Evolutionary conservation across 805 yeast genomes (phyloP).

Genomic region (Metschnikowia bowlesiae): DNA sequence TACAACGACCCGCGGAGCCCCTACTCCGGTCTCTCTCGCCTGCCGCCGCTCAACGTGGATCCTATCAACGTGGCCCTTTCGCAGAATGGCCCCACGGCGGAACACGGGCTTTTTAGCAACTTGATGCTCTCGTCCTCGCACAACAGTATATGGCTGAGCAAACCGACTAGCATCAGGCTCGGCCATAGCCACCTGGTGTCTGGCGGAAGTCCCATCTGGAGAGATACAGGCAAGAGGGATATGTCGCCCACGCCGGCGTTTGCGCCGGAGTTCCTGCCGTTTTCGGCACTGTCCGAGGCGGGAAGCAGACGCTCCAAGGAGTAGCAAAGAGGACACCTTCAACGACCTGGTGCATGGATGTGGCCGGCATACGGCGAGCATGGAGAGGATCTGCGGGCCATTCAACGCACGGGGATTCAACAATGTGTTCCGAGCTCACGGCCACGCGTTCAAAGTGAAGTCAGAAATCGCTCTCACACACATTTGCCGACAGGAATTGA

Average conservation of each 20-base stretch:
- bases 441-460: no score
- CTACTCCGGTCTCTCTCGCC: conserved; percentile 10
- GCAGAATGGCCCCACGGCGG: conserved; percentile 6
- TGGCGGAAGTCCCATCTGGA: conserved; percentile 13
- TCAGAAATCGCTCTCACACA: no score
- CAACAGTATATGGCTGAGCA: conserved; percentile 18
- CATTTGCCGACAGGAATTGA: no score
- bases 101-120: conserved; percentile 9
- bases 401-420: no score
- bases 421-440: no score
- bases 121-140: conserved; percentile 11
- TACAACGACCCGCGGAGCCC: conserved; percentile 9
- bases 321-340: neutral
- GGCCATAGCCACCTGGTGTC: conserved; percentile 14
- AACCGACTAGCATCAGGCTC: conserved; percentile 4
- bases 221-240: conserved; percentile 11
- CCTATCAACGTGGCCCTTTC: conserved; percentile 11
- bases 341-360: neutral
- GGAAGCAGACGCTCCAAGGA: neutral
- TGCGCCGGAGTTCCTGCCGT: conserved; percentile 14
- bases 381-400: neutral
- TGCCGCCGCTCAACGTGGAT: conserved; percentile 5
- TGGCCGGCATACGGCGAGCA: neutral
- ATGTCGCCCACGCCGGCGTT: conserved; percentile 7
- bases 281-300: conserved; percentile 3